Evolutionary conservation across 2,329 filamentous ascomycete species (phyloP).

Genomic region (Clathrospora elynae): DNA sequence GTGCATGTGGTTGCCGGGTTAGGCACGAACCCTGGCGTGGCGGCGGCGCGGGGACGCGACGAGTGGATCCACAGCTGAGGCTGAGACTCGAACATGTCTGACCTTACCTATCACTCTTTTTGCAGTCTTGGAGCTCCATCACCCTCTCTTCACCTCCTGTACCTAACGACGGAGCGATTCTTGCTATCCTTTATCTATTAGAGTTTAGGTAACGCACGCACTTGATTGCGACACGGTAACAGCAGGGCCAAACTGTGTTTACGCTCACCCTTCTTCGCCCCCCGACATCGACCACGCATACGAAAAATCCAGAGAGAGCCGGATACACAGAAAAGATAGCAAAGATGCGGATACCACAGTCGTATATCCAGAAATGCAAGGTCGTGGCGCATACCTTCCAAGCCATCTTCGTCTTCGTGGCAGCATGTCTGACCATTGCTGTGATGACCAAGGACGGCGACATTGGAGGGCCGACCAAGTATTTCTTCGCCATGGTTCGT

Average conservation of each 20-base stretch:
- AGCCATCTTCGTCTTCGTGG: slow-evolving; percentile 62
- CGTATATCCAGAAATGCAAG: slow-evolving; percentile 61
- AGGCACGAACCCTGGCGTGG: slow-evolving; percentile 10
- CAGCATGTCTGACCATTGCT: slow-evolving; percentile 62
- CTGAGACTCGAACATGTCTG: slow-evolving; percentile 20
- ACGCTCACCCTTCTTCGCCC: slow-evolving; percentile 6
- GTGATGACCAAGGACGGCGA: slow-evolving; percentile 61
- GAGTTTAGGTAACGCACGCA: too few relatives aligned
- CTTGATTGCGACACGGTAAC: background rate
- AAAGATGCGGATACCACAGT: slow-evolving; percentile 53
- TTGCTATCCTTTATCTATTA: too few relatives aligned
- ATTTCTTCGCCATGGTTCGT: slow-evolving; percentile 61
- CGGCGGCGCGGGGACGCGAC: slow-evolving; percentile 15
- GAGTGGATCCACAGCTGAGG: slow-evolving; percentile 18
- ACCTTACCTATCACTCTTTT: slow-evolving; percentile 8
- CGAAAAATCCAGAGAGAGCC: background rate
- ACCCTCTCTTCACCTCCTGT: slow-evolving; percentile 1
- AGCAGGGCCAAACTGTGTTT: slow-evolving; percentile 10
- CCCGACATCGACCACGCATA: slow-evolving; percentile 2
- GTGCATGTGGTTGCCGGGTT: slow-evolving; percentile 12
- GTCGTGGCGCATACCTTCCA: slow-evolving; percentile 61
- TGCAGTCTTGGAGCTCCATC: slow-evolving; percentile 1
- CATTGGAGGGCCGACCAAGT: slow-evolving; percentile 61
- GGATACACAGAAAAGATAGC: background rate
- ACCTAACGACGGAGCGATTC: too few relatives aligned